Percentiles rank a stretch among this genome's conserved stretches.
These are phyloP conservation scores for Incumbomyces delicatus DNA, from an alignment of 2,329 filamentous ascomycete species.

Conservation along the genomic window DNA sequence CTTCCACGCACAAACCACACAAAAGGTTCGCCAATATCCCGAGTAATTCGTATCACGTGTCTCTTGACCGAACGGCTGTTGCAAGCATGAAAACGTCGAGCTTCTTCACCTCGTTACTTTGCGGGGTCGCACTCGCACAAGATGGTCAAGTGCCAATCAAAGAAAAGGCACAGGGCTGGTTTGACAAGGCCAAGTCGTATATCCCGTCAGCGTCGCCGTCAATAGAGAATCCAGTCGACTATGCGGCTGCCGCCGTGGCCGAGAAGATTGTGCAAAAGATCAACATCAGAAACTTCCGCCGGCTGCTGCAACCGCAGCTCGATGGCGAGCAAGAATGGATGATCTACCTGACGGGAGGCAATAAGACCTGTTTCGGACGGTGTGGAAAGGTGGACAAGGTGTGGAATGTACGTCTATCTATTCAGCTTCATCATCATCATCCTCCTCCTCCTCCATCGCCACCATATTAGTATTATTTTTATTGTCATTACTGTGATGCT, in stretches of 20 bases:
- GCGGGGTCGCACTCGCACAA: background rate
- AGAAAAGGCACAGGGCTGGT: constrained; percentile 37
- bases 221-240: constrained; percentile 25
- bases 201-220: constrained; percentile 40
- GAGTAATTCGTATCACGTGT: too few species aligned
- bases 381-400: constrained; percentile 47
- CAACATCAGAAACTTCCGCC: constrained; percentile 49
- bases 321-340: constrained; percentile 46
- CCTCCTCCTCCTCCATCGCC: too few species aligned
- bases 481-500: background rate
- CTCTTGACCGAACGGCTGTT: too few species aligned
- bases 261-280: constrained; percentile 43
- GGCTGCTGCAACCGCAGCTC: constrained; percentile 36
- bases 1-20: too few species aligned
- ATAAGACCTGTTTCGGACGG: constrained; percentile 54
- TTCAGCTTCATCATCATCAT: background rate
- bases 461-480: background rate
- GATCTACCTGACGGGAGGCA: constrained; percentile 53
- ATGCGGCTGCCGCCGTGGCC: constrained; percentile 40
- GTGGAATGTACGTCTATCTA: constrained; percentile 33
- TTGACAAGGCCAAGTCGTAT: constrained; percentile 44
- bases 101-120: constrained; percentile 1
- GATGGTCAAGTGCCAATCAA: constrained; percentile 40
- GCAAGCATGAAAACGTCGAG: background rate
- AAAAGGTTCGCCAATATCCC: too few species aligned